Conservation (phyloP, 2,329 filamentous ascomycete genomes). For the Monascus ruber region DNA sequence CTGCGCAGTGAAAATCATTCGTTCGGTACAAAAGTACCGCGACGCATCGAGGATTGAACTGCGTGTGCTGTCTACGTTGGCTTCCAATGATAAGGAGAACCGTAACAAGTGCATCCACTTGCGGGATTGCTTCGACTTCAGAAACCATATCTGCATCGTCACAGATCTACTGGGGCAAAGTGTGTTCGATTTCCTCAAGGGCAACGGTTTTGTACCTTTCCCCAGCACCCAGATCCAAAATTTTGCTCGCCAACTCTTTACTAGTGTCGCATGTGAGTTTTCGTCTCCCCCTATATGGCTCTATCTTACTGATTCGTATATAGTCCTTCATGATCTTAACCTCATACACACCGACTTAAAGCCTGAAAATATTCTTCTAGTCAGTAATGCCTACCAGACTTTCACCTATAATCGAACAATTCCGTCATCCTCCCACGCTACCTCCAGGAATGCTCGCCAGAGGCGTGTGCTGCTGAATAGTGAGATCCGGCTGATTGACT, state of each 20-base stretch:
- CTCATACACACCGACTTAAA: conserved; percentile 81
- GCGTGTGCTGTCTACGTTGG: conserved; percentile 79
- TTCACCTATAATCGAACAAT: conserved; percentile 60
- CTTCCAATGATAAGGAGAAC: conserved; percentile 83
- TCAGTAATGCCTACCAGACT: conserved; percentile 54
- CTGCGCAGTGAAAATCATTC: conserved; percentile 95
- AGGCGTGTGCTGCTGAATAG: conserved; percentile 53
- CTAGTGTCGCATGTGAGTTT: conserved; percentile 88
- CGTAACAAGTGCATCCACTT: conserved; percentile 95
- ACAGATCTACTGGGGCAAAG: conserved; percentile 77
- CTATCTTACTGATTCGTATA: conserved; percentile 13
- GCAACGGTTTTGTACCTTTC: conserved; percentile 89
- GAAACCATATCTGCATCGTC: conserved; percentile 87
- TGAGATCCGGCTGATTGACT: conserved; percentile 57
- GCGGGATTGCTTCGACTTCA: conserved; percentile 91
- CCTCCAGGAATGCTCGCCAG: conserved; percentile 47
- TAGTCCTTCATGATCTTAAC: conserved; percentile 91
- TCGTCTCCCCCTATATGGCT: conserved; percentile 1
- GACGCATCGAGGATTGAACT: conserved; percentile 93
- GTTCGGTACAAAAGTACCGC: conserved; percentile 95
- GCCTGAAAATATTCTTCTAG: conserved; percentile 56
- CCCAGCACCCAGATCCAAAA: conserved; percentile 97
- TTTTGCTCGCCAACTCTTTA: conserved; percentile 90
- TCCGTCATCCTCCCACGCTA: conserved; percentile 51
- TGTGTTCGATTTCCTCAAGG: conserved; percentile 96